A percentile compares a stretch with the other conserved stretches of the same genome.
Conservation (phyloP, 2,329 filamentous ascomycete species). For the Fusarium lyarnte region DNA sequence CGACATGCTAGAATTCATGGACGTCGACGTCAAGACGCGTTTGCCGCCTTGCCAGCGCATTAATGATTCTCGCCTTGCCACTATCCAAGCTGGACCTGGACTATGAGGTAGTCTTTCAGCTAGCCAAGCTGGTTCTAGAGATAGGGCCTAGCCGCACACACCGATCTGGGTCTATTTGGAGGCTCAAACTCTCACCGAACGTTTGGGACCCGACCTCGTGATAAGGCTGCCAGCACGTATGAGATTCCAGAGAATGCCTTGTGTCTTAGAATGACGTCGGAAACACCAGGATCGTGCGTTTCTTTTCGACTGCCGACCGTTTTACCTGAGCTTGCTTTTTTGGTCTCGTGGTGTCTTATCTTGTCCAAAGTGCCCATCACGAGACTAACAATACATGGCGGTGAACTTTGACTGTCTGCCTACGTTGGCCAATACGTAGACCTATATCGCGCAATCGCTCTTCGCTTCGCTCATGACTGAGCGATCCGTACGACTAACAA, state of each 20-base stretch:
- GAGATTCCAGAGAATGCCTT: slow-evolving; percentile 24
- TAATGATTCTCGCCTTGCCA: slow-evolving; percentile 29
- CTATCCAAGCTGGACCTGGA: slow-evolving; percentile 24
- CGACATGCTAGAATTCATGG: slow-evolving; percentile 3
- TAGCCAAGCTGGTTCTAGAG: slow-evolving; percentile 18
- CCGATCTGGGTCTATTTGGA: slow-evolving; percentile 23
- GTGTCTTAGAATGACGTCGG: slow-evolving; percentile 31
- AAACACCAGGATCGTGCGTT: slow-evolving; percentile 8
- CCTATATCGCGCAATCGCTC: slow-evolving; percentile 17
- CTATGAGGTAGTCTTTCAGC: slow-evolving; percentile 33
- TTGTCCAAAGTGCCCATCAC: slow-evolving; percentile 15
- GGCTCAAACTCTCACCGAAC: slow-evolving; percentile 32
- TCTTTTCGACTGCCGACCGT: slow-evolving; percentile 26
- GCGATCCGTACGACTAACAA: slow-evolving; percentile 11
- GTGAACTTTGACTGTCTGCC: slow-evolving; percentile 20
- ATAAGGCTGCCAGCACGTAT: slow-evolving; percentile 12
- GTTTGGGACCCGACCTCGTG: slow-evolving; percentile 30
- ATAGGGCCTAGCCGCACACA: slow-evolving; percentile 26
- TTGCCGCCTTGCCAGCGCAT: slow-evolving; percentile 42
- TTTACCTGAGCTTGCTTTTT: slow-evolving; percentile 20
- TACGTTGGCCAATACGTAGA: slow-evolving; percentile 9
- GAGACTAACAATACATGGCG: slow-evolving; percentile 26
- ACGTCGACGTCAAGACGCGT: slow-evolving; percentile 34
- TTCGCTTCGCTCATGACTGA: neutral
- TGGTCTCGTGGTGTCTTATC: slow-evolving; percentile 30